These are phyloP conservation scores for Globisporangium spinosum DNA, from an alignment of 352 stramenopile species.

Conservation along the genomic window DNA sequence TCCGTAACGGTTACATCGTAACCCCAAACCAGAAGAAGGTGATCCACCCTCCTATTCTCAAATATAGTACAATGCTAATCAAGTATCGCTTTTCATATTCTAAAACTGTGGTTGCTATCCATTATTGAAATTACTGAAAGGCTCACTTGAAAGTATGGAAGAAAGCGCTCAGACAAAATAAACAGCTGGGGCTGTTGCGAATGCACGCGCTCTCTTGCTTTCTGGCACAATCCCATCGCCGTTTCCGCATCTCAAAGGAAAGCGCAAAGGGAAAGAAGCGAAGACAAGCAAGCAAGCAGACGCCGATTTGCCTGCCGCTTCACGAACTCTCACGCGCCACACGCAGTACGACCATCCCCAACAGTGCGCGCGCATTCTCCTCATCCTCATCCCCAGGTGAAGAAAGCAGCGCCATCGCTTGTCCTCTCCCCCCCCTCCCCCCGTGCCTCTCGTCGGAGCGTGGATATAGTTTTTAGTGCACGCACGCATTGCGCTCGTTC, in stretches of 20 bases:
- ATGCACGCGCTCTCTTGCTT: background rate
- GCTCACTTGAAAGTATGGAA: background rate
- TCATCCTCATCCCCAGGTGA: background rate
- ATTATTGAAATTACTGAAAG: too few species aligned
- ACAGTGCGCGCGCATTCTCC: background rate
- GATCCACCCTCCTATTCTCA: background rate
- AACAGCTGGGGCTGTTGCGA: conserved; percentile 1
- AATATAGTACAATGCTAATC: background rate
- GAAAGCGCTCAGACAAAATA: background rate
- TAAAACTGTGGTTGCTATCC: background rate
- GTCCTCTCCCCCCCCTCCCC: too few species aligned
- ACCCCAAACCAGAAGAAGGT: background rate
- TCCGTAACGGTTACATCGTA: background rate
- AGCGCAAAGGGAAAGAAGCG: background rate
- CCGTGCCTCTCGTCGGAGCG: background rate
- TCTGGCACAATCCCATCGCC: background rate
- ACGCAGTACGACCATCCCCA: background rate
- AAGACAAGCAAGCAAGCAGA: background rate
- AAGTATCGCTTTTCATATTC: background rate
- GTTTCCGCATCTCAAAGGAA: background rate
- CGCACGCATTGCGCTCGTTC: background rate
- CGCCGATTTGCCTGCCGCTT: background rate
- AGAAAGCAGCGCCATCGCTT: background rate
- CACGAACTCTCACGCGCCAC: background rate
- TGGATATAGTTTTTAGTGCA: background rate